Conservation (phyloP, 176 grass and related monocot genomes). For the Thinopyrum elongatum region DNA sequence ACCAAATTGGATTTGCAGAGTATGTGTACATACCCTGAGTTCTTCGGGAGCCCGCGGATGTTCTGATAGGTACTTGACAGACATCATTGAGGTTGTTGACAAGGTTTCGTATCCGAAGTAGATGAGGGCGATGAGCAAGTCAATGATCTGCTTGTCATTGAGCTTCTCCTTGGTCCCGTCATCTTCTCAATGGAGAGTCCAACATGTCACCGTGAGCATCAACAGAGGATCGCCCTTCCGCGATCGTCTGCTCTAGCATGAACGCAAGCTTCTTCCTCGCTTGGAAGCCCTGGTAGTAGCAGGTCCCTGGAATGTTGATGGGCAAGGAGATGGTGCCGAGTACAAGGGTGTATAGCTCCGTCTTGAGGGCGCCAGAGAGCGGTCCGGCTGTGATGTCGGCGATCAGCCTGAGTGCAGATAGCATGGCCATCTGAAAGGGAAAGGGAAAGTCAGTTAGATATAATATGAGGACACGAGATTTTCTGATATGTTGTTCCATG, state of each 20-base stretch:
- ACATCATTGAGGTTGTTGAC: slow-evolving; percentile 96
- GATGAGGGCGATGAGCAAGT: slow-evolving; percentile 80
- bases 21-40: slow-evolving; percentile 57
- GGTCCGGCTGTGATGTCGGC: slow-evolving; percentile 81
- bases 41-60: slow-evolving; percentile 72
- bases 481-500: neutral
- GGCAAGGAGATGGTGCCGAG: slow-evolving; percentile 91
- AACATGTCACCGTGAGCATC: slow-evolving; percentile 65
- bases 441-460: neutral
- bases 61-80: slow-evolving; percentile 79
- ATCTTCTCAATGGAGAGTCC: slow-evolving; percentile 48
- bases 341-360: slow-evolving; percentile 82
- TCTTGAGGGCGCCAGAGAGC: slow-evolving; percentile 80
- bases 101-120: slow-evolving; percentile 98
- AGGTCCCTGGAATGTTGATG: slow-evolving; percentile 87
- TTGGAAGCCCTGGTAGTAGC: slow-evolving; percentile 74
- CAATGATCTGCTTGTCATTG: slow-evolving; percentile 80
- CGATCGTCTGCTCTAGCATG: slow-evolving; percentile 65
- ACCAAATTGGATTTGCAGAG: neutral
- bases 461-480: neutral
- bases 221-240: slow-evolving; percentile 45
- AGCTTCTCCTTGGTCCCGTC: slow-evolving; percentile 57
- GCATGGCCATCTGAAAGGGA: slow-evolving; percentile 95
- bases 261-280: slow-evolving; percentile 87
- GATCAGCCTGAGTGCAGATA: slow-evolving; percentile 87